A percentile compares a stretch with the other conserved stretches of the same genome.
These are phyloP conservation scores for Mycogone perniciosa DNA, from an alignment of 2,329 filamentous ascomycete species.

Conservation along the genomic window DNA sequence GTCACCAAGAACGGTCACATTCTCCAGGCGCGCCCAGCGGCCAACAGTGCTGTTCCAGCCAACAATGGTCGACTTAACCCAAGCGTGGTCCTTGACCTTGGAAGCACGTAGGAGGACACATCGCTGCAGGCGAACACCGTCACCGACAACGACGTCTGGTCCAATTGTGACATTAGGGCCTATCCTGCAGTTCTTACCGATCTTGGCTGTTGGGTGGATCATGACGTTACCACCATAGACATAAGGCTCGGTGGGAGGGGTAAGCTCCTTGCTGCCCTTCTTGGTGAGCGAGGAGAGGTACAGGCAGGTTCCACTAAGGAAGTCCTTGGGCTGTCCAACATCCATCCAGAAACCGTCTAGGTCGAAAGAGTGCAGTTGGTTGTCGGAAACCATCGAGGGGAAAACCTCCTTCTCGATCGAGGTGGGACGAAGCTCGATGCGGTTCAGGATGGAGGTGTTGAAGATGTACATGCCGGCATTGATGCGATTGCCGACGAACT, in stretches of 20 bases:
- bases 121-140: slow-evolving; percentile 89
- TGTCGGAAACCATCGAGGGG: slow-evolving; percentile 85
- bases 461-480: slow-evolving; percentile 98
- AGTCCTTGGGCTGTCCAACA: slow-evolving; percentile 97
- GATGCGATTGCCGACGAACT: slow-evolving; percentile 98
- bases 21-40: slow-evolving; percentile 93
- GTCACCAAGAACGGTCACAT: slow-evolving; percentile 95
- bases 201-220: slow-evolving; percentile 89
- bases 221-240: slow-evolving; percentile 93
- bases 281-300: slow-evolving; percentile 91
- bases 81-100: slow-evolving; percentile 97
- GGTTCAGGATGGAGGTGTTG: slow-evolving; percentile 81
- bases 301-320: slow-evolving; percentile 90
- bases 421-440: slow-evolving; percentile 92
- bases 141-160: slow-evolving; percentile 83
- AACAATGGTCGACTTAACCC: slow-evolving; percentile 97
- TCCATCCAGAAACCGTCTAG: slow-evolving; percentile 99
- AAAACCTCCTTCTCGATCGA: slow-evolving; percentile 99
- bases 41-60: slow-evolving; percentile 97
- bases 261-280: slow-evolving; percentile 79
- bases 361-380: slow-evolving; percentile 90
- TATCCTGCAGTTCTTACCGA: slow-evolving; percentile 97
- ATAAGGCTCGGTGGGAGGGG: slow-evolving; percentile 65
- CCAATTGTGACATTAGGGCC: slow-evolving; percentile 96
- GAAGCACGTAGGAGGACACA: slow-evolving; percentile 83